phyloP scores from a whole-genome alignment of 768 basidiomycete genomes.

The Omphalotus guepiniiformis region DNA sequence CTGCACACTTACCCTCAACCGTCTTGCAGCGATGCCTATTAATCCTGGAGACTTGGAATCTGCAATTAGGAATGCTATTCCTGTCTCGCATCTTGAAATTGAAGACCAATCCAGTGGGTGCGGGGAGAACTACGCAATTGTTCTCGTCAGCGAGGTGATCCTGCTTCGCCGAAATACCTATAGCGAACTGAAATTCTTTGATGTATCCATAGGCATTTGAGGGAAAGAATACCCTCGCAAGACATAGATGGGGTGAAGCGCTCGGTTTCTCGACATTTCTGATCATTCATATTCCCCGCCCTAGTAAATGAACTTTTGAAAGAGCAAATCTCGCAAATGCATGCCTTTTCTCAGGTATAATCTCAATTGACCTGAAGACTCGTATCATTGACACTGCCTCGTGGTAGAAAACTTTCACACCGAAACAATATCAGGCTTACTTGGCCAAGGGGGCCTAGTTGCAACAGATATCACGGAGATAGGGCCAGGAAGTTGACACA shows the following conservation, averaged over 20 bases:
- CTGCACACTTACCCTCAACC: not conserved
- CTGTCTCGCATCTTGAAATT: constrained; percentile 63
- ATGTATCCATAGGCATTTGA: constrained; percentile 54
- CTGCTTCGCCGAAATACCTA: not conserved
- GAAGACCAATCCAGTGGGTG: constrained; percentile 78
- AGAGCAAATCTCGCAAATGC: constrained; percentile 71
- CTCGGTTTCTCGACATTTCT: not conserved
- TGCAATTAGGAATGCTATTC: constrained; percentile 4
- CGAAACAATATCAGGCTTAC: constrained; percentile 56
- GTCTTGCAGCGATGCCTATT: not conserved
- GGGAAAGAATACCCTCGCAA: constrained; percentile 74
- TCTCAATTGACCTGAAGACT: constrained; percentile 6
- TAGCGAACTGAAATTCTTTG: not conserved
- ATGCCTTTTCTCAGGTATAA: constrained; percentile 82
- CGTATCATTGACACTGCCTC: not conserved
- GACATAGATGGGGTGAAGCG: constrained; percentile 63
- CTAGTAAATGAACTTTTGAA: constrained; percentile 77
- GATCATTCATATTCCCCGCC: constrained; percentile 4
- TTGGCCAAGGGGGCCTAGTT: constrained; percentile 28
- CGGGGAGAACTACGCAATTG: constrained; percentile 70
- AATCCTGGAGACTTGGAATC: constrained; percentile 4
- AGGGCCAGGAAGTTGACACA: not conserved
- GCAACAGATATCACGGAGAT: too few species aligned
- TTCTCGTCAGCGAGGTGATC: constrained; percentile 73
- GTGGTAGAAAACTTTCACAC: constrained; percentile 70